Percentiles rank a stretch among this genome's conserved stretches.
phyloP scores from a whole-genome alignment of 202 grass and related monocot species.

The Setaria italica region DNA sequence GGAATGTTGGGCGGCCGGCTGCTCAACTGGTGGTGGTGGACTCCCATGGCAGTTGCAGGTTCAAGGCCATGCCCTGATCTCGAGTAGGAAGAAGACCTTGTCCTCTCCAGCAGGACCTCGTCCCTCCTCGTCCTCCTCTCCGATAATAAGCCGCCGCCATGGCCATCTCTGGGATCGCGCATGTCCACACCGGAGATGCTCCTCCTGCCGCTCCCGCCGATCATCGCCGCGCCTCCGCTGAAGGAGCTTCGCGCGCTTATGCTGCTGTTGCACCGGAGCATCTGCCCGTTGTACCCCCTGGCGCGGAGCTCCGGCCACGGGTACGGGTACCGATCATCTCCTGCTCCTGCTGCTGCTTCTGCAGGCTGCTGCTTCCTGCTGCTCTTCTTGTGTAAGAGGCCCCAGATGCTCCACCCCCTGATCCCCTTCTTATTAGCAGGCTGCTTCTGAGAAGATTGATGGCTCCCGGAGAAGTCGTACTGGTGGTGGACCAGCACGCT shows the following conservation, averaged over 20 bases:
- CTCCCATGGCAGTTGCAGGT: constrained; percentile 7
- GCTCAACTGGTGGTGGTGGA: too few relatives aligned
- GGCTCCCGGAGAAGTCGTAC: constrained; percentile 54
- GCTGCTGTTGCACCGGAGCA: constrained; percentile 80
- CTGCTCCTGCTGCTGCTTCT: neutral
- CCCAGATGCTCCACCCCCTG: constrained; percentile 87
- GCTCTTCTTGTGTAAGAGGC: constrained; percentile 67
- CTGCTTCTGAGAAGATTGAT: too few relatives aligned
- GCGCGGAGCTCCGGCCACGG: constrained; percentile 65
- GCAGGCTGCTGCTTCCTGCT: constrained; percentile 40
- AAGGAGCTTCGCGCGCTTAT: constrained; percentile 76
- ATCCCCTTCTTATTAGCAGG: constrained; percentile 39
- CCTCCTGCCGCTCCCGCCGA: constrained; percentile 58
- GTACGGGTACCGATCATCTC: constrained; percentile 30
- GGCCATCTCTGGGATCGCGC: constrained; percentile 41
- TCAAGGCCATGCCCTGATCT: constrained; percentile 46
- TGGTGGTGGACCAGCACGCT: constrained; percentile 47
- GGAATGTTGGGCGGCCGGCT: constrained; percentile 7
- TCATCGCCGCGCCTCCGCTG: constrained; percentile 6
- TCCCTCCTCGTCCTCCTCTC: constrained; percentile 67
- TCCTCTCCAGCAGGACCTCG: constrained; percentile 71
- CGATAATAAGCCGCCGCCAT: neutral
- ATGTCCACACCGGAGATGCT: constrained; percentile 54
- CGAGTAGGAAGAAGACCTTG: constrained; percentile 44
- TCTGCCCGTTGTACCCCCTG: constrained; percentile 61